Evolutionary conservation across 768 basidiomycete genomes (phyloP).

Genomic region (Lactarius evosmus): DNA sequence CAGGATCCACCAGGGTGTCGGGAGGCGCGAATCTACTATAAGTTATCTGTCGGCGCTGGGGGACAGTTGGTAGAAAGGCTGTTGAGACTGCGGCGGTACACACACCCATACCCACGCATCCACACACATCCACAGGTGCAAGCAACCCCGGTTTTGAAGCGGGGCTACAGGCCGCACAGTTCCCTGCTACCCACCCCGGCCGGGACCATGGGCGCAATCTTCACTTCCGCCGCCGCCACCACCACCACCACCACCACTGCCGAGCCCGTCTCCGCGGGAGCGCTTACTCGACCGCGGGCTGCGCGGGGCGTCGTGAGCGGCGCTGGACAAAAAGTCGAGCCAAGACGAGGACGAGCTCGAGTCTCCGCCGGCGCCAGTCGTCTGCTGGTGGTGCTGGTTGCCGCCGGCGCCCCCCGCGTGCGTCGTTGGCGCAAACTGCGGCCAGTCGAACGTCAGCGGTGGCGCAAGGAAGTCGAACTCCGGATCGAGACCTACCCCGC

Average conservation of each 20-base stretch:
- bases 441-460: constrained; percentile 31
- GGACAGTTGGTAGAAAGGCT: background rate
- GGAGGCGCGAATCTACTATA: background rate
- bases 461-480: constrained; percentile 24
- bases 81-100: no score
- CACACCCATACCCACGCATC: background rate
- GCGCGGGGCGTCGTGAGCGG: constrained; percentile 14
- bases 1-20: background rate
- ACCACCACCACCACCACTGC: background rate
- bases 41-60: background rate
- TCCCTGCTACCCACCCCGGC: constrained; percentile 6
- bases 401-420: constrained; percentile 12
- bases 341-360: constrained; percentile 18
- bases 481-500: constrained; percentile 27
- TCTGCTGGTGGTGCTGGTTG: background rate
- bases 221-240: constrained; percentile 1
- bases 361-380: background rate
- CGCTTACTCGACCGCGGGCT: constrained; percentile 20
- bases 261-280: constrained; percentile 19
- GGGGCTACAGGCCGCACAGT: background rate
- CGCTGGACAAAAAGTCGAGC: constrained; percentile 27
- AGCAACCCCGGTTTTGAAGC: background rate
- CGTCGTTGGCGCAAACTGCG: constrained; percentile 26
- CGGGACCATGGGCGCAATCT: constrained; percentile 8
- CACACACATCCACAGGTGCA: background rate